Conservation (phyloP, 1,284 basidiomycete genomes). For the Puccinia horiana region DNA sequence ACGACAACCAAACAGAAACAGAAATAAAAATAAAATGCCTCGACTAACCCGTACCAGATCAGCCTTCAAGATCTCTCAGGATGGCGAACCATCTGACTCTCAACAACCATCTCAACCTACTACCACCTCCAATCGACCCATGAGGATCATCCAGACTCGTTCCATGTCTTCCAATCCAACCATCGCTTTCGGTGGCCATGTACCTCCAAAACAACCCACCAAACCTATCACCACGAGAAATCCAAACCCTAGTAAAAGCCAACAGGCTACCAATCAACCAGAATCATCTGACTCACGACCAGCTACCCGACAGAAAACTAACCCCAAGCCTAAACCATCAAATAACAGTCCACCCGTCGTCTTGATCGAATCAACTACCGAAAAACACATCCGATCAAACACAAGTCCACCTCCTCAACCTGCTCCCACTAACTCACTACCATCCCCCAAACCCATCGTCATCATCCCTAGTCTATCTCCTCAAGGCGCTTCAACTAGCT, state of each 20-base stretch:
- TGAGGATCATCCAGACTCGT: conserved; percentile 24
- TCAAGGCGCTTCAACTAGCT: neutral
- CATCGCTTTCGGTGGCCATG: neutral
- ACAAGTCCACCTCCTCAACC: neutral
- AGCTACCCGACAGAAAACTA: neutral
- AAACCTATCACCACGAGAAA: neutral
- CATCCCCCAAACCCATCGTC: neutral
- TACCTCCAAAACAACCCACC: conserved; percentile 10
- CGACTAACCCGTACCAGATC: conserved; percentile 7
- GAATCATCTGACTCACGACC: neutral
- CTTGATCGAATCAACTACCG: neutral
- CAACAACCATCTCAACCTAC: neutral
- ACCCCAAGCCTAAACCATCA: neutral
- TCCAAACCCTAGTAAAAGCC: neutral
- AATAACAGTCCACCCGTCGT: neutral
- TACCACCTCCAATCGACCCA: neutral
- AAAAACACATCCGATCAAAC: neutral
- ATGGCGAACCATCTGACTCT: neutral
- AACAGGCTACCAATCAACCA: neutral
- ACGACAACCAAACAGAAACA: neutral
- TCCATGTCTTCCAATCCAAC: conserved; percentile 22
- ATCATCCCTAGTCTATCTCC: neutral
- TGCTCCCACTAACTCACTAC: neutral
- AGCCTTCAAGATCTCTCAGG: neutral
- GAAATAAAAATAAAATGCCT: neutral